Evolutionary conservation across 495 filamentous ascomycete species (phyloP), one percentile per base, ranked within the genome.

Genomic region (Glutinoglossum americanum): DNA sequence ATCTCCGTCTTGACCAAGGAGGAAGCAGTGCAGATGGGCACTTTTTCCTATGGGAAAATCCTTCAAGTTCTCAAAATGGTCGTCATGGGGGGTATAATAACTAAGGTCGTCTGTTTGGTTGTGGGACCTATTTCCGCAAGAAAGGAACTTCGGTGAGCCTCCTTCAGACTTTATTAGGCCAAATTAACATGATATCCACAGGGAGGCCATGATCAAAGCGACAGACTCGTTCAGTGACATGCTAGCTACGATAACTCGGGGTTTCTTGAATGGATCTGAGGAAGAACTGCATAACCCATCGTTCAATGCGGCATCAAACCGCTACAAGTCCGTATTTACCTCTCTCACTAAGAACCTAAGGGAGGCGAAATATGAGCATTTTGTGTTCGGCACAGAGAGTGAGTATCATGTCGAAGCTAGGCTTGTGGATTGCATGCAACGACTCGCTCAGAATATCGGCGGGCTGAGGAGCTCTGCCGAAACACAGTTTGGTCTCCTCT

Each of bases 1-100:
- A 95, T 96, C 65, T 92, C 85, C 1, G 78, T 95, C 41, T 69
- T 96, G 61, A 96, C 92, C 1, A 95, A 93, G 68, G 92, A 97
- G 68, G 89, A 85, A 59, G 77, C 85, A 0, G 80, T 96, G 1
- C 85, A 94, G 64, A 78, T 73, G 27, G 86, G 81, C 3, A 79
- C 82, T 39, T 84, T 96, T 63, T 85, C 83, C 0, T 76, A 85
- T 60, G 80, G 79, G 30, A 94, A 95, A 68, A 83, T 95, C 35
- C 73, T 77, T 13, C 89, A 96, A 69, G 85, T 94, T 17, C 69
- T 94, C 64, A 89, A 89, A 63, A 94, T 96, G 77, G 77, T 98
- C 17, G 63, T 89, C 32, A 87, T 95, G 84, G 89, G 87, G 7
- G 81, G 92, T 17, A 62, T 79, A 9, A 76, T 77, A 53, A 81